Base-by-base conservation (phyloP, 441 rosid genomes). In the Macaranga tanarius region DNA sequence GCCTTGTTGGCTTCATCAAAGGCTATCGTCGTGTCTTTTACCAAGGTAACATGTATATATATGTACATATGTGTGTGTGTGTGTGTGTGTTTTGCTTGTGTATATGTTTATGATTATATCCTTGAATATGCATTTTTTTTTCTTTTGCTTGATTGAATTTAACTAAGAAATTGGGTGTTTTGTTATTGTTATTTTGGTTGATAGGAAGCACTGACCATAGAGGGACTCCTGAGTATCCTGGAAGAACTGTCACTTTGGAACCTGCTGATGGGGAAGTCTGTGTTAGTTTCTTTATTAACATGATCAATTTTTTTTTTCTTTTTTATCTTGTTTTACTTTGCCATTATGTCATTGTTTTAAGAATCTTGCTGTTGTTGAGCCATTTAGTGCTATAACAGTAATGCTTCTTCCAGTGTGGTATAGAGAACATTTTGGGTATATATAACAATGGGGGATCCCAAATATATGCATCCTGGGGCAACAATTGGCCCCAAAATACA, bases 171-270 rank as follows among this genome's bases (percentile, higher is more conserved):
- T 4, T 31, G 38, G 38, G 38, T 31, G 38, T 20, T 42, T 38
- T 56, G 17, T 60, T 54, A 0, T 34, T 79, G 56, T 58, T 67
- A 11, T 45, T 25, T 12, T n/a, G n/a, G 15, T 23, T 67, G 40
- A 57, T 9, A 94, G 97, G 99, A 51, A 94, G 97, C 76, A 94
- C 97, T 65, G 97, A 94, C 69, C 99, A 92, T 76, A 84, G 97
- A 85, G 97, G 97, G 38, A 92, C 97, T 51, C 90, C 88, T 2
- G 86, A 86, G 57, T 88, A 74, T 76, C 97, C 99, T 0, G 95
- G 97, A 71, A 88, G 97, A 81, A 90, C 97, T 10, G 97, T 88
- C 25, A 95, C 97, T 70, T 76, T 92, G 73, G 92, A 88, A 80
- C 84, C 93, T 72, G 92, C 91, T 23, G 77, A 77, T 22, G 96